These are phyloP conservation scores for Gossypium aridum DNA, from an alignment of 441 rosid genomes.

Conservation along the genomic window DNA sequence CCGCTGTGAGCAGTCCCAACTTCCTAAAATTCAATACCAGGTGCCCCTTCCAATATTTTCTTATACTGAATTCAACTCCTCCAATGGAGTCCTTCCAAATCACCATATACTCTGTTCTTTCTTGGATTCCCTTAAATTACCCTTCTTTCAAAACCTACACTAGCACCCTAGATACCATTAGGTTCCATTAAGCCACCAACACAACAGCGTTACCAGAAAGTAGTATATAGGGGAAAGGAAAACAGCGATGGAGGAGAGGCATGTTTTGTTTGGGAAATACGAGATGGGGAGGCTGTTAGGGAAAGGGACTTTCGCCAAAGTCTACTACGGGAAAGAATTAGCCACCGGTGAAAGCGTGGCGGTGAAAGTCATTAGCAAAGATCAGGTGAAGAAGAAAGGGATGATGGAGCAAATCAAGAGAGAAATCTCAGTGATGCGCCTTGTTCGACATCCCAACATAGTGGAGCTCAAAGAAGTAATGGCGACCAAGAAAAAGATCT, in stretches of 20 bases:
- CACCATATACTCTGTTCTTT: slow-evolving; percentile 28
- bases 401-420: slow-evolving; percentile 87
- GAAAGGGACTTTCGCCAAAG: slow-evolving; percentile 79
- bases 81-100: slow-evolving; percentile 30
- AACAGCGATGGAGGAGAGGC: slow-evolving; percentile 33
- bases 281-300: slow-evolving; percentile 74
- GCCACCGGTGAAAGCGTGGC: slow-evolving; percentile 53
- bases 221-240: background rate
- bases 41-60: slow-evolving; percentile 11
- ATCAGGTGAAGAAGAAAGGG: slow-evolving; percentile 51
- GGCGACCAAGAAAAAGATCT: slow-evolving; percentile 68
- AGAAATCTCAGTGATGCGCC: slow-evolving; percentile 64
- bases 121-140: slow-evolving; percentile 28
- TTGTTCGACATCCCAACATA: slow-evolving; percentile 71
- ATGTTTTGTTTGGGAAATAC: slow-evolving; percentile 53
- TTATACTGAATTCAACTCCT: background rate
- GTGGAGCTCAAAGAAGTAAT: slow-evolving; percentile 68
- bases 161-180: background rate
- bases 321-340: slow-evolving; percentile 48
- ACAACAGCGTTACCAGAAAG: background rate
- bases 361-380: slow-evolving; percentile 59
- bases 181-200: background rate
- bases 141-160: background rate
- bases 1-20: slow-evolving; percentile 6
- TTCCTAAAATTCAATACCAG: background rate